Evolutionary conservation across 768 basidiomycete species (phyloP), one percentile per base, ranked within the genome.

Genomic region (Russula lepida): DNA sequence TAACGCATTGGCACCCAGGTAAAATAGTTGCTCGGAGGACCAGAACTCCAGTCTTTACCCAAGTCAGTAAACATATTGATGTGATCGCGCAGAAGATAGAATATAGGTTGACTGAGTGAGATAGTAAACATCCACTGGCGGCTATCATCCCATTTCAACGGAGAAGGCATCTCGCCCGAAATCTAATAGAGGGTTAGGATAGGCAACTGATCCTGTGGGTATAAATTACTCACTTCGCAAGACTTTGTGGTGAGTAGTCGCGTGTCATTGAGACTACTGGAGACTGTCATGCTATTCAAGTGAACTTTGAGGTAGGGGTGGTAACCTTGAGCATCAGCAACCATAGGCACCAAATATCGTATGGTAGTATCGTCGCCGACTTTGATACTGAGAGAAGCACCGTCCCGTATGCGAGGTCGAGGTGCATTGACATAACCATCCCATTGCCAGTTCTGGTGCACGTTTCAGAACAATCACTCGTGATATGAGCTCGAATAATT

Each of bases 1-100:
- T 98, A 98, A 7, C 84, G 69, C 71, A 82, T 92, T 0, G 95
- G 95, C 23, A 93, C 78, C 71, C 94, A 98, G 49, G 84, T 85
- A 63, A 86, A 77, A 70, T 86, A 89, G 69, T 92, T 87, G 35
- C 80, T 83, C 0, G 86, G 84, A 27, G 90, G 88, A 4, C 92
- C 93, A 12, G 88, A 83, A 25, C 78, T 79, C 93, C 95, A 98
- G 69, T 98, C 95, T 66, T 85, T 89, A 35, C 85, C 85, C n/a
- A 98, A 79, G 71, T 98, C 95, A 4, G 85, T 85, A 68, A 98
- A 82, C 81, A 98, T 90, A 68, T 92, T 95, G 74, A 94, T 84
- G 69, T 98, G 95, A 69, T 98, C 95, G 46, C 93, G 84, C 12
- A 98, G 77, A 21, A 97, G 77, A 69, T 84, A 89, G 37, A 95